A percentile compares a stretch with the other conserved stretches of the same genome.
These are phyloP conservation scores for Wallacemonas sp. DNA, from an alignment of 208 protist species.

Conservation along the genomic window DNA sequence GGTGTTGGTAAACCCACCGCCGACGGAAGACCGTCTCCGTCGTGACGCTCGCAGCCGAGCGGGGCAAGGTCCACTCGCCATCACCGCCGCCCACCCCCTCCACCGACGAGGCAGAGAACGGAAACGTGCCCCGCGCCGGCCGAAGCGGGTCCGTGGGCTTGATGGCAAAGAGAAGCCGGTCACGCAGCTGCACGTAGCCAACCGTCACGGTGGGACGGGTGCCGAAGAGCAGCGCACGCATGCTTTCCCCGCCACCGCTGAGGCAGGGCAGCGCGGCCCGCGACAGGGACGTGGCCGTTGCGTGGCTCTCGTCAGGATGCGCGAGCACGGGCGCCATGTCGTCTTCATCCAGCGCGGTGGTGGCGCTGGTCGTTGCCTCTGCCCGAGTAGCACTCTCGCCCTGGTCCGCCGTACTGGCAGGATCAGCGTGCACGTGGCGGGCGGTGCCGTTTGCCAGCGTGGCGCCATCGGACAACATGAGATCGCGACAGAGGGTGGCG, in stretches of 20 bases:
- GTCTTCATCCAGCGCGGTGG: neutral
- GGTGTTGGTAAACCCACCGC: constrained; percentile 76
- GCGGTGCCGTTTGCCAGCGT: neutral
- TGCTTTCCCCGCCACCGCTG: neutral
- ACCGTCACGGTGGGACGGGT: constrained; percentile 22
- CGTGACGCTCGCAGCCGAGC: constrained; percentile 50
- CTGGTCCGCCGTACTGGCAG: neutral
- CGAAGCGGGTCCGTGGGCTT: constrained; percentile 61
- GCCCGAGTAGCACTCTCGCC: neutral
- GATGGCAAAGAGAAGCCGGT: constrained; percentile 75
- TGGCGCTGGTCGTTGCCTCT: neutral
- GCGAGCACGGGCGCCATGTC: no score
- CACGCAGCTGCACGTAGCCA: constrained; percentile 73
- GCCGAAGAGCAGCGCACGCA: neutral
- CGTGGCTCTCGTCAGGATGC: no score
- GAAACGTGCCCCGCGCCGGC: constrained; percentile 9
- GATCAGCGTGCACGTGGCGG: neutral
- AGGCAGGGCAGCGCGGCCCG: neutral
- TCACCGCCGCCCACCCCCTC: constrained; percentile 1
- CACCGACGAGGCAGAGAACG: neutral
- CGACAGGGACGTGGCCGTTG: neutral
- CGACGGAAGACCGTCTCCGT: constrained; percentile 68
- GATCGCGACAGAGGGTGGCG: neutral
- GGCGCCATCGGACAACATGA: neutral
- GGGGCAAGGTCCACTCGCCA: constrained; percentile 20